A percentile compares a stretch with the other conserved stretches of the same genome.
Evolutionary conservation across 148 eudicot species (phyloP).

Genomic region (Spergularia marina): DNA sequence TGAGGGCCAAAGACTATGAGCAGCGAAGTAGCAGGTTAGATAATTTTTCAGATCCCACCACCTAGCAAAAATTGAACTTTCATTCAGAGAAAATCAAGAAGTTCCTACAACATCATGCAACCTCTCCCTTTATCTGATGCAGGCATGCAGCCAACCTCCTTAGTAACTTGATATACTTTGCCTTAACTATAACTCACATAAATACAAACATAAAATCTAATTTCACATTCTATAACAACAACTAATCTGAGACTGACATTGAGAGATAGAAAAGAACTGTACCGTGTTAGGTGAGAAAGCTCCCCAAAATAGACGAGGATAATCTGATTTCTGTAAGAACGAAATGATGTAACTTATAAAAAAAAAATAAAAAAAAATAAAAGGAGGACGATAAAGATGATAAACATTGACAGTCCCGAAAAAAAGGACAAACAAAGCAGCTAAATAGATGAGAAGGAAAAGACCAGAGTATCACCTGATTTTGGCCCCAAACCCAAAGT

Average conservation of each 20-base stretch:
- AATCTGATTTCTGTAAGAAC: constrained; percentile 68
- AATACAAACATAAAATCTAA: background rate
- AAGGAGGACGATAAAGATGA: background rate
- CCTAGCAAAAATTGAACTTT: too few species aligned
- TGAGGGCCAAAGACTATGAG: too few species aligned
- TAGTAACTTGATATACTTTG: background rate
- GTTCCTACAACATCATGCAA: too few species aligned
- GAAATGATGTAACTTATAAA: constrained; percentile 13
- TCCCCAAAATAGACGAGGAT: constrained; percentile 91
- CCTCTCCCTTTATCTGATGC: too few species aligned
- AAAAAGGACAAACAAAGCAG: background rate
- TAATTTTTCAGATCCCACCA: too few species aligned
- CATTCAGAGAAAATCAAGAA: too few species aligned
- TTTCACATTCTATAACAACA: background rate
- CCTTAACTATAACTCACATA: background rate
- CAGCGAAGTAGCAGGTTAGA: too few species aligned
- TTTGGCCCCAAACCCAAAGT: constrained; percentile 99
- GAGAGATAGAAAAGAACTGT: constrained; percentile 8
- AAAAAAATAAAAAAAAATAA: background rate
- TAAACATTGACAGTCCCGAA: background rate
- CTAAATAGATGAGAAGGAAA: constrained; percentile 1
- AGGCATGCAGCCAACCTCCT: background rate
- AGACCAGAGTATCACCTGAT: constrained; percentile 53
- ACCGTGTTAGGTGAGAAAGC: constrained; percentile 92
- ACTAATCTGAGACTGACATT: background rate